phyloP scores from a whole-genome alignment of 1,284 basidiomycete genomes.

The Lentinula novae-zelandiae region DNA sequence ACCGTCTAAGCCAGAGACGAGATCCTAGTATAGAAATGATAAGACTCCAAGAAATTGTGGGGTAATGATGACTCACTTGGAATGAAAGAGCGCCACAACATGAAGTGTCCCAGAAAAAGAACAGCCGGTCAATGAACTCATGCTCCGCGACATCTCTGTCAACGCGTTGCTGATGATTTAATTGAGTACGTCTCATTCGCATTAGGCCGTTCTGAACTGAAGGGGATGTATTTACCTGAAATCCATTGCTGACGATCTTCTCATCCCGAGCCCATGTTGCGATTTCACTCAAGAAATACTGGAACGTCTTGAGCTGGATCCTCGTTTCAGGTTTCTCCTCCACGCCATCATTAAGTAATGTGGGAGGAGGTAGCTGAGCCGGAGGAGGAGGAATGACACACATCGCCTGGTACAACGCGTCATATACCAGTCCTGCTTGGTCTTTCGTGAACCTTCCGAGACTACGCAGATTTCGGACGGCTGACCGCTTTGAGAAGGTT shows the following conservation, averaged over 20 bases:
- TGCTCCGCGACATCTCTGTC: slow-evolving; percentile 81
- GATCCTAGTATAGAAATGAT: slow-evolving; percentile 55
- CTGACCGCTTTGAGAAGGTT: slow-evolving; percentile 92
- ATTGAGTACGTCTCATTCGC: slow-evolving; percentile 13
- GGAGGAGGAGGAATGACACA: slow-evolving; percentile 71
- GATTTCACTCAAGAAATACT: slow-evolving; percentile 87
- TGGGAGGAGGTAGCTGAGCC: slow-evolving; percentile 40
- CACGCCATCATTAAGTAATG: slow-evolving; percentile 51
- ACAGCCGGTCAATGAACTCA: slow-evolving; percentile 78
- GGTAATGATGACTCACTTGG: slow-evolving; percentile 48
- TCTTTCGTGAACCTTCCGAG: slow-evolving; percentile 86
- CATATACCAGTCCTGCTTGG: slow-evolving; percentile 87
- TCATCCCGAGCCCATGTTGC: slow-evolving; percentile 97
- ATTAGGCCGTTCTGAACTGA: background rate
- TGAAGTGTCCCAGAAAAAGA: slow-evolving; percentile 88
- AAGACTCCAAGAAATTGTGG: slow-evolving; percentile 10
- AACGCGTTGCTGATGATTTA: slow-evolving; percentile 58
- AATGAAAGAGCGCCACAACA: slow-evolving; percentile 80
- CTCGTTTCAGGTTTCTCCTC: slow-evolving; percentile 86
- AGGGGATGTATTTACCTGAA: slow-evolving; percentile 55
- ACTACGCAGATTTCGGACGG: slow-evolving; percentile 84
- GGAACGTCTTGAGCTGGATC: slow-evolving; percentile 87
- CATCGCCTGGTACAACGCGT: slow-evolving; percentile 86
- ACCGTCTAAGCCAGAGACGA: slow-evolving; percentile 85
- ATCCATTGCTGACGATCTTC: slow-evolving; percentile 88